phyloP scores from a whole-genome alignment of 2,329 filamentous ascomycete genomes.

The Periconia sp. region DNA sequence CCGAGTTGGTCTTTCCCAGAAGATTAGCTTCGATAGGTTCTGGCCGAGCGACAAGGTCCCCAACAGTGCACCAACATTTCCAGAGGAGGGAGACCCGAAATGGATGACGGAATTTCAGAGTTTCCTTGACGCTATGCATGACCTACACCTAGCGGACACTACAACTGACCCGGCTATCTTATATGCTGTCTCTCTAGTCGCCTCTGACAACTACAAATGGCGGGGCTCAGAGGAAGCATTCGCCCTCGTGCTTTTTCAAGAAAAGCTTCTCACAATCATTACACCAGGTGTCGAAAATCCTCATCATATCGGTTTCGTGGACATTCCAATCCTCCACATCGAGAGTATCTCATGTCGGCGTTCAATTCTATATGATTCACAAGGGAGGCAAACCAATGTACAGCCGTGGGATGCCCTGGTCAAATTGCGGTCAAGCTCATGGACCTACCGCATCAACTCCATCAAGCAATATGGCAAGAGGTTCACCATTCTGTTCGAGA shows the following conservation, averaged over 20 bases:
- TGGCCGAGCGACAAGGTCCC: constrained; percentile 32
- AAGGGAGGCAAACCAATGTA: constrained; percentile 16
- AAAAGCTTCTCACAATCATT: constrained; percentile 27
- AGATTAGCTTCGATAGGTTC: constrained; percentile 30
- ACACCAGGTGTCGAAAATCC: constrained; percentile 19
- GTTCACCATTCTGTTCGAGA: constrained; percentile 28
- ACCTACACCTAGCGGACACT: constrained; percentile 17
- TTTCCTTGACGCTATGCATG: constrained; percentile 32
- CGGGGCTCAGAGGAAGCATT: constrained; percentile 11
- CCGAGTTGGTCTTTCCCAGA: constrained; percentile 25
- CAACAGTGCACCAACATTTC: constrained; percentile 31
- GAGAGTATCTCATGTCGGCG: constrained; percentile 10
- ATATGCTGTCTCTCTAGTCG: constrained; percentile 27
- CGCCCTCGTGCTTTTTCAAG: constrained; percentile 24
- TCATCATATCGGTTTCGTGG: constrained; percentile 28
- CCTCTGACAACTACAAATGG: constrained; percentile 32
- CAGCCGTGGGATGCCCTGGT: constrained; percentile 31
- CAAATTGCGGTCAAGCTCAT: constrained; percentile 13
- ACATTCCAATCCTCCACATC: constrained; percentile 35
- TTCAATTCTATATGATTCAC: constrained; percentile 27
- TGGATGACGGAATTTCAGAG: constrained; percentile 39
- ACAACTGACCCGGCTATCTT: constrained; percentile 20
- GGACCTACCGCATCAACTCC: constrained; percentile 32
- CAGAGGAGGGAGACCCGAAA: constrained; percentile 11
- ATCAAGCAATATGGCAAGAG: constrained; percentile 18